A percentile compares a stretch with the other conserved stretches of the same genome.
Conservation (phyloP, 2,329 filamentous ascomycete genomes). For the Dactylellina cionopaga region DNA sequence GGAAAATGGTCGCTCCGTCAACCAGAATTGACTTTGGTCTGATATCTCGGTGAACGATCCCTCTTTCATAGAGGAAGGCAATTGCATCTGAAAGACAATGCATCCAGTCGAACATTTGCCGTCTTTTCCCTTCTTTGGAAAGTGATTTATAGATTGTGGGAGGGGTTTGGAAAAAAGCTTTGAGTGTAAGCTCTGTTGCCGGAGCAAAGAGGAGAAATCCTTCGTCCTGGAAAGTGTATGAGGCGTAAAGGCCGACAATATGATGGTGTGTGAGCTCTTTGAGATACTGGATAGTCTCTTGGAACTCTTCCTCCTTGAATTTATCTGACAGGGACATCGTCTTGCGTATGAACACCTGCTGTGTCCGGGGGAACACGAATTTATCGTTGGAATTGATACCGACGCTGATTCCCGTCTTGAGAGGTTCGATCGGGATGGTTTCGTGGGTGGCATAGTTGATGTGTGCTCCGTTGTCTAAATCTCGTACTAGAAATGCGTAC, state of each 20-base stretch:
- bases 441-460: slow-evolving; percentile 74
- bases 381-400: slow-evolving; percentile 42
- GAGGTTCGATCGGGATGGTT: slow-evolving; percentile 73
- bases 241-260: slow-evolving; percentile 74
- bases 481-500: slow-evolving; percentile 74
- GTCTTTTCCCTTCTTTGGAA: slow-evolving; percentile 69
- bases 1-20: slow-evolving; percentile 73
- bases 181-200: slow-evolving; percentile 74
- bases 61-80: slow-evolving; percentile 73
- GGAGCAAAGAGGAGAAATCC: slow-evolving; percentile 75
- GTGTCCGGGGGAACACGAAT: slow-evolving; percentile 63
- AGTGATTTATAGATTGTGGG: slow-evolving; percentile 72
- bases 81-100: slow-evolving; percentile 76
- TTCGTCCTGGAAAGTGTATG: slow-evolving; percentile 72
- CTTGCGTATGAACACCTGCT: slow-evolving; percentile 70
- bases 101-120: slow-evolving; percentile 76
- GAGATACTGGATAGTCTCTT: slow-evolving; percentile 70
- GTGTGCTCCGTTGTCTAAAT: slow-evolving; percentile 70
- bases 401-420: slow-evolving; percentile 37
- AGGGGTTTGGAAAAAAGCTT: slow-evolving; percentile 72
- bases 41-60: slow-evolving; percentile 74
- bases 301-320: slow-evolving; percentile 65
- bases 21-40: slow-evolving; percentile 75
- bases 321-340: slow-evolving; percentile 64
- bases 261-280: slow-evolving; percentile 73